A percentile compares a stretch with the other conserved stretches of the same genome.
Conservation (phyloP, 176 grass and related monocot genomes). For the Oropetium thomaeum region DNA sequence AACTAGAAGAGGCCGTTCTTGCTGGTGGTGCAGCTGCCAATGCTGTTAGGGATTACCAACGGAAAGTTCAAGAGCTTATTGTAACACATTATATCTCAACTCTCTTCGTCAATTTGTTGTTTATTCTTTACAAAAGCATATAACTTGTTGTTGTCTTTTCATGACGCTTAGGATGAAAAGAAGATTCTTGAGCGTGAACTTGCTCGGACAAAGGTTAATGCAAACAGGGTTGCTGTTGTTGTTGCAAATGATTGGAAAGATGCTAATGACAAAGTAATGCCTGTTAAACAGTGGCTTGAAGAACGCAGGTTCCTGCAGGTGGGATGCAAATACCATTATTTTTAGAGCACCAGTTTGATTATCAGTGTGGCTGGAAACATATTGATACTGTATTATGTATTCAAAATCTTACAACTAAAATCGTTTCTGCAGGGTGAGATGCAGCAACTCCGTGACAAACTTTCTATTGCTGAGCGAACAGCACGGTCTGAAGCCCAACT, state of each 20-base stretch:
- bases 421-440: conserved; percentile 74
- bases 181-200: conserved; percentile 88
- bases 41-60: conserved; percentile 96
- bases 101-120: neutral
- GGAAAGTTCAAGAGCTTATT: conserved; percentile 94
- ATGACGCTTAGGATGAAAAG: conserved; percentile 72
- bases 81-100: conserved; percentile 46
- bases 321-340: conserved; percentile 27
- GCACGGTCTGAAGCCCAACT: conserved; percentile 83
- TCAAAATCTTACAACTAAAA: neutral
- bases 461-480: conserved; percentile 76
- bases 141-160: conserved; percentile 14
- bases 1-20: conserved; percentile 92
- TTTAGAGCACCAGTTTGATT: neutral
- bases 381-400: neutral
- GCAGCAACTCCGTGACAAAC: conserved; percentile 94
- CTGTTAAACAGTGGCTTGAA: conserved; percentile 98
- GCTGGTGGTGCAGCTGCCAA: conserved; percentile 93
- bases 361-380: neutral
- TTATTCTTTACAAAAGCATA: neutral
- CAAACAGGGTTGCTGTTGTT: conserved; percentile 91
- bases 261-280: conserved; percentile 99
- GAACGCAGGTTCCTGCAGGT: conserved; percentile 97
- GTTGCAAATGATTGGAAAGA: conserved; percentile 99
- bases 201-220: conserved; percentile 84